Percentiles rank a stretch among this genome's conserved stretches.
These are phyloP conservation scores for Protomyces pachydermus DNA, from an alignment of 1,139 yeast species.

Conservation along the genomic window DNA sequence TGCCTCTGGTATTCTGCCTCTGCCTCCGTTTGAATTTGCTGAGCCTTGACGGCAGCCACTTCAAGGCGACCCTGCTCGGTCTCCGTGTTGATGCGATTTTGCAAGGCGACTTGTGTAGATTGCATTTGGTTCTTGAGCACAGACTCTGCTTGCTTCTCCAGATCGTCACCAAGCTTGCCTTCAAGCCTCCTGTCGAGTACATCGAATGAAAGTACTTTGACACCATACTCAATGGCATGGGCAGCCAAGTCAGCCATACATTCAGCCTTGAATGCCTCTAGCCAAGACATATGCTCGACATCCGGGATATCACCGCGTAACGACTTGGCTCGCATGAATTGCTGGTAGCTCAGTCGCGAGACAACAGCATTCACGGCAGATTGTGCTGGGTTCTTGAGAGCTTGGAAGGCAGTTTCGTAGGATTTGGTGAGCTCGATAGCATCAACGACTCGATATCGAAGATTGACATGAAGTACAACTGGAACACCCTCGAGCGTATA, in stretches of 20 bases:
- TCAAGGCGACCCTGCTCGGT: slow-evolving; percentile 15
- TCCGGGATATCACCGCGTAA: slow-evolving; percentile 15
- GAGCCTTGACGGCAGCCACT: slow-evolving; percentile 5
- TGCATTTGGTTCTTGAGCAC: slow-evolving; percentile 14
- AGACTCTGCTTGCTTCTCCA: slow-evolving; percentile 18
- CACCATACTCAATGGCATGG: slow-evolving; percentile 19
- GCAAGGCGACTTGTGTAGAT: slow-evolving; percentile 16
- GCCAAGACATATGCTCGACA: slow-evolving; percentile 11
- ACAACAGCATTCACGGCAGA: slow-evolving; percentile 21
- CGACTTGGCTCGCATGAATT: slow-evolving; percentile 15
- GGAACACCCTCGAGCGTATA: slow-evolving; percentile 20
- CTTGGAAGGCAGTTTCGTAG: slow-evolving; percentile 18
- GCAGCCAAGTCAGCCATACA: slow-evolving; percentile 17
- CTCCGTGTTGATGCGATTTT: slow-evolving; percentile 15
- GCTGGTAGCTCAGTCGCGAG: slow-evolving; percentile 9
- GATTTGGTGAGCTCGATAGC: slow-evolving; percentile 18
- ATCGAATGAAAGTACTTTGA: slow-evolving; percentile 13
- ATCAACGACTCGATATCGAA: slow-evolving; percentile 17
- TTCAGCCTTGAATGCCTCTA: slow-evolving; percentile 20
- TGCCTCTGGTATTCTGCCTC: slow-evolving; percentile 4
- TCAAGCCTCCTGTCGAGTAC: slow-evolving; percentile 19
- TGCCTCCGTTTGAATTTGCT: slow-evolving; percentile 13
- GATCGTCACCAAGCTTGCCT: slow-evolving; percentile 19
- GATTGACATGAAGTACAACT: slow-evolving; percentile 19
- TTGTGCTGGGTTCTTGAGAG: slow-evolving; percentile 20